A percentile compares a stretch with the other conserved stretches of the same genome.
phyloP scores from a whole-genome alignment of 2,329 filamentous ascomycete species.

The Cercospora nicotianae region DNA sequence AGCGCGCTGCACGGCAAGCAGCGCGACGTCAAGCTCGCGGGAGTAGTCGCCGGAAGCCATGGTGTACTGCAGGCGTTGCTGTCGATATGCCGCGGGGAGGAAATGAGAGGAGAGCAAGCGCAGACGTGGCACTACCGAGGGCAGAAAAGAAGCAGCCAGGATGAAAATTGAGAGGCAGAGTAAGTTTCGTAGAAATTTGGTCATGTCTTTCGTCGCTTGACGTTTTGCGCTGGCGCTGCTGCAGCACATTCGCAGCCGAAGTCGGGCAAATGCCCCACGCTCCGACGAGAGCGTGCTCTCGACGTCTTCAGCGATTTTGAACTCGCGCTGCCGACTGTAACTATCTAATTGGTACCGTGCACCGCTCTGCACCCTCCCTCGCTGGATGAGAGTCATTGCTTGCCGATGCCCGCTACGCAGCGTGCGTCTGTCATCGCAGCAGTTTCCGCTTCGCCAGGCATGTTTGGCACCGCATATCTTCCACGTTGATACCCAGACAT shows the following conservation, averaged over 20 bases:
- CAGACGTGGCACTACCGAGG: conserved; percentile 46
- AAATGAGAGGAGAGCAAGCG: conserved; percentile 41
- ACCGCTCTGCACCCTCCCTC: not conserved
- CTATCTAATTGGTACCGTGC: not conserved
- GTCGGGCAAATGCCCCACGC: not conserved
- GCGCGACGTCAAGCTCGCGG: conserved; percentile 77
- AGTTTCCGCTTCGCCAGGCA: not conserved
- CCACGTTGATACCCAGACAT: not conserved
- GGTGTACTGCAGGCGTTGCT: conserved; percentile 23
- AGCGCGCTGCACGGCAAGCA: conserved; percentile 85
- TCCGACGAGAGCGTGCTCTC: not conserved
- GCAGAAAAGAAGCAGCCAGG: conserved; percentile 46
- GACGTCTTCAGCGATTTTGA: not conserved
- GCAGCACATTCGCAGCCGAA: conserved; percentile 6
- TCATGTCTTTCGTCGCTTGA: not conserved
- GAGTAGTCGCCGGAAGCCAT: conserved; percentile 59
- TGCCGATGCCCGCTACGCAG: not conserved
- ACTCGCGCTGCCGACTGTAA: not conserved
- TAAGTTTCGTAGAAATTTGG: not conserved
- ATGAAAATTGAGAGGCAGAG: conserved; percentile 36
- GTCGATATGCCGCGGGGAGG: conserved; percentile 13
- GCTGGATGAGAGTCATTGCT: not conserved
- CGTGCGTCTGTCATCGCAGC: not conserved
- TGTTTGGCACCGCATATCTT: not conserved
- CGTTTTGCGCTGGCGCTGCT: not conserved